Conservation (phyloP, 352 stramenopile species). For the Blastocystis sp. region DNA sequence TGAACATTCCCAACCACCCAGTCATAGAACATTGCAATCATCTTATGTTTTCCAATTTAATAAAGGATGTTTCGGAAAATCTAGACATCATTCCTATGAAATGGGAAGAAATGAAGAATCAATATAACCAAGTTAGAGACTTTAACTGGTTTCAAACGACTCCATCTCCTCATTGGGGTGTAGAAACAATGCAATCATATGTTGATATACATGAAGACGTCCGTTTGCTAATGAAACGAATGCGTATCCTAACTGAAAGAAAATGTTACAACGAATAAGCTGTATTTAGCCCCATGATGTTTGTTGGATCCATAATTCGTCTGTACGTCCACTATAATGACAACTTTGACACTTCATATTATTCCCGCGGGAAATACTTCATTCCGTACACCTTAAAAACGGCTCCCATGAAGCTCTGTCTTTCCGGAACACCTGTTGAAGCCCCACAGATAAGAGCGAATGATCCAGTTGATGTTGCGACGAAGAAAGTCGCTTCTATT, state of each 20-base stretch:
- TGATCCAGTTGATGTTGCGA: background rate
- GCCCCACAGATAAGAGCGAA: background rate
- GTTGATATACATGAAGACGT: background rate
- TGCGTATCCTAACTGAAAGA: background rate
- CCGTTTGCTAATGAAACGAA: background rate
- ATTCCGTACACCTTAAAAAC: slow-evolving; percentile 41
- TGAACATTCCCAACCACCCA: slow-evolving; percentile 40
- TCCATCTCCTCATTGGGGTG: slow-evolving; percentile 25
- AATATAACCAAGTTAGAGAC: background rate
- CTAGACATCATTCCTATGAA: too few relatives aligned
- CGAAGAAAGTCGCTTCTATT: background rate
- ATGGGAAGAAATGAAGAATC: background rate
- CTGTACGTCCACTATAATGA: background rate
- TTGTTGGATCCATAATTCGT: background rate
- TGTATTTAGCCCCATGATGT: background rate
- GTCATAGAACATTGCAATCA: slow-evolving; percentile 33
- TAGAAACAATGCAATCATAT: background rate
- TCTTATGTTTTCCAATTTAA: slow-evolving; percentile 1
- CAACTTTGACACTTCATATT: background rate
- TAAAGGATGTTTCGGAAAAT: background rate
- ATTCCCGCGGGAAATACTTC: slow-evolving; percentile 18
- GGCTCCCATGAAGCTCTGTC: slow-evolving; percentile 34
- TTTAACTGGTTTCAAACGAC: slow-evolving; percentile 46
- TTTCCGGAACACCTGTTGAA: slow-evolving; percentile 5
- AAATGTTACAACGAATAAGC: background rate